Conservation (phyloP, 768 basidiomycete species). For the Boletus edulis region DNA sequence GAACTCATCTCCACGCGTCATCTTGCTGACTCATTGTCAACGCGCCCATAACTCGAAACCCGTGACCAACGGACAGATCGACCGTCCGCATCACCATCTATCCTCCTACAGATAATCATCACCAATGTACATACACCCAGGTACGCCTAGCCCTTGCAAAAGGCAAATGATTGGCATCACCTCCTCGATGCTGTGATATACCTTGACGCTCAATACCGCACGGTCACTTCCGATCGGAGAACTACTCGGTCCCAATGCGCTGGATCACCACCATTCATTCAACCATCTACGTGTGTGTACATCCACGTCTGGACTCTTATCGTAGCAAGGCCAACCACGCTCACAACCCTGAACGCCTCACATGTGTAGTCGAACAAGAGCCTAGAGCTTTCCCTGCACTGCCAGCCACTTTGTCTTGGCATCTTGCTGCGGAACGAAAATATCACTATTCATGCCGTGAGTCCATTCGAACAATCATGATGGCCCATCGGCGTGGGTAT, state of each 20-base stretch:
- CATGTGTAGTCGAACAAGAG: neutral
- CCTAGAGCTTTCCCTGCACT: neutral
- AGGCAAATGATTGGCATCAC: constrained; percentile 18
- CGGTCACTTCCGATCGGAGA: neutral
- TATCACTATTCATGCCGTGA: constrained; percentile 13
- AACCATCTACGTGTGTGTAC: no score
- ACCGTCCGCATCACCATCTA: neutral
- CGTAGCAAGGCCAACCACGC: no score
- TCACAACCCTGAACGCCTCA: no score
- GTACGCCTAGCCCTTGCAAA: constrained; percentile 5
- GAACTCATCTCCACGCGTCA: constrained; percentile 4
- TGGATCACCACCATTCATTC: neutral
- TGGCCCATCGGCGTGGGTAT: constrained; percentile 6
- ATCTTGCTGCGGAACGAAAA: constrained; percentile 1
- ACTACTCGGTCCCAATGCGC: neutral
- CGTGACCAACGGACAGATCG: no score
- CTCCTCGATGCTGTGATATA: constrained; percentile 9
- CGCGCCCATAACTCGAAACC: no score
- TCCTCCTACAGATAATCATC: no score
- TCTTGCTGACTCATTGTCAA: neutral
- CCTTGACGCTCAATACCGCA: no score
- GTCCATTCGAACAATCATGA: neutral
- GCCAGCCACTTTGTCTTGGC: constrained; percentile 11
- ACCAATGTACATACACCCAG: neutral
- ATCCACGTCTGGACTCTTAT: neutral